phyloP scores from a whole-genome alignment of 2,329 filamentous ascomycete species.

The Monilinia fructigena region DNA sequence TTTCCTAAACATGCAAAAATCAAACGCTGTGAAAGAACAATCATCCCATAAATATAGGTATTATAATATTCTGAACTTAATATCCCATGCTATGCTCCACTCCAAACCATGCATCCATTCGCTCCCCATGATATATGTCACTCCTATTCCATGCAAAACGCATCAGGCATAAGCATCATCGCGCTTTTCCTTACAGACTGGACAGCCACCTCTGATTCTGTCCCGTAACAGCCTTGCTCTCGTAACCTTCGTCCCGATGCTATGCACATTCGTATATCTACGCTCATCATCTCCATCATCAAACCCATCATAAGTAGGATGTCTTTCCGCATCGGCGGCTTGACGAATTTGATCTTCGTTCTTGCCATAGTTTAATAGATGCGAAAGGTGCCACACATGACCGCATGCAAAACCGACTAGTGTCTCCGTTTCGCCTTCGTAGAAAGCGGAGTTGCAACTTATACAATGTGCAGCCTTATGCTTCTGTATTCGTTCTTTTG shows the following conservation, averaged over 20 bases:
- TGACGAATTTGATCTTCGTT: constrained; percentile 41
- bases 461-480: constrained; percentile 58
- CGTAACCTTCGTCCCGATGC: constrained; percentile 83
- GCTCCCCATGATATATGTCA: background rate
- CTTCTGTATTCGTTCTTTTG: constrained; percentile 22
- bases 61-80: constrained; percentile 24
- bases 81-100: background rate
- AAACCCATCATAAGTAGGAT: constrained; percentile 40
- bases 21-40: background rate
- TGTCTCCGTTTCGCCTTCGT: constrained; percentile 65
- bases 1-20: background rate
- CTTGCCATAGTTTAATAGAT: constrained; percentile 55
- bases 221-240: constrained; percentile 77
- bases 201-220: constrained; percentile 64
- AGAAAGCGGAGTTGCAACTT: constrained; percentile 55
- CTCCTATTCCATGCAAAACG: background rate
- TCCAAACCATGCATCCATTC: constrained; percentile 8
- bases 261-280: constrained; percentile 51
- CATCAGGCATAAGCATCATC: constrained; percentile 13
- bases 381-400: constrained; percentile 76
- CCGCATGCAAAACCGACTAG: constrained; percentile 79
- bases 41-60: constrained; percentile 4
- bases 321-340: constrained; percentile 42
- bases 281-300: constrained; percentile 49
- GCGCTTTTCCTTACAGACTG: constrained; percentile 48